Base-by-base conservation (phyloP, 805 yeast species). In the Spathaspora boniae region DNA sequence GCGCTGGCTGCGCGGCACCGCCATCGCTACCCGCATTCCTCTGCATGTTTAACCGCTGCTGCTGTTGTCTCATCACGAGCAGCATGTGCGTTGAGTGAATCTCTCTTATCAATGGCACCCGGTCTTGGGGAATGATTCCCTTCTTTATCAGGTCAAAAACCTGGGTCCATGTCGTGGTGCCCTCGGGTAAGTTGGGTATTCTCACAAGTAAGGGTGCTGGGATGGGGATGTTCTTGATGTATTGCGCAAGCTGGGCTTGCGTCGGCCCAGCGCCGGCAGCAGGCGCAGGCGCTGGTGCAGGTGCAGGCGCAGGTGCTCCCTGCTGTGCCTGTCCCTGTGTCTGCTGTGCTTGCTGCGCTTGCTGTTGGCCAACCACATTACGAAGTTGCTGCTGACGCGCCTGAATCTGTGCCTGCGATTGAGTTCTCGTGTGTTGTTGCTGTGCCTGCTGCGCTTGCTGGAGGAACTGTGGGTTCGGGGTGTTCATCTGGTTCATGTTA, bases 111-210 rank as follows among this genome's bases (percentile, higher is more conserved):
- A 73, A 56, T 11, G 74, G 74, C 64, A 81, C 61, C 18, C 74
- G 74, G 22, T 77, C 72, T 5, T 74, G 72, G 1, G 84, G 77
- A 26, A 85, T 60, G 40, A 76, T 65, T 40, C 76, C 78, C 43
- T 74, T 71, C 44, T 76, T 74, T 29, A 78, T 58, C 46, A 80
- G 71, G 27, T 80, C 82, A 56, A 80, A 76, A 19, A 86, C 77
- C 52, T 80, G 85, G 16, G 78, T 75, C 96, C 96, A 88, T 5
- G 94, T 85, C 46, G 74, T 80, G 19, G 80, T 80, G 33, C 79
- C 82, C 9, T 81, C 80, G 0, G 96, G 96, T 22, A 86, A 65
- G 31, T 75, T 81, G 7, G 95, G 94, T 31, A 86, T 73, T 48
- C 76, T 76, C 35, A 72, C 68, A 15, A 86, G 59, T 17, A 86